These are phyloP conservation scores for Retiboletus flavoniger DNA, from an alignment of 1,284 basidiomycete genomes.

Conservation along the genomic window DNA sequence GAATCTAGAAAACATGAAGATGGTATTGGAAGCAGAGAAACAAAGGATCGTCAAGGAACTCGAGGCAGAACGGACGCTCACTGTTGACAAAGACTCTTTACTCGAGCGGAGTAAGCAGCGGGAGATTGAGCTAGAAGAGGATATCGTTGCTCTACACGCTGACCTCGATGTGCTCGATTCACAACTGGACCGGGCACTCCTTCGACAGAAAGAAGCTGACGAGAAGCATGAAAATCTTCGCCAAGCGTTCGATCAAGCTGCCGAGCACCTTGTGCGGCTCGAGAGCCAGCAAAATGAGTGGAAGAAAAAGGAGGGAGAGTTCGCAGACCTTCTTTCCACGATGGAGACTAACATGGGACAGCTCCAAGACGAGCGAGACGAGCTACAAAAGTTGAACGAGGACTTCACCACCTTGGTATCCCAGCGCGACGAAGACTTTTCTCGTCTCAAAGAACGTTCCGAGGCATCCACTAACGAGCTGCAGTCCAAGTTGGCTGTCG, in stretches of 20 bases:
- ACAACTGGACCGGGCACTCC: constrained; percentile 80
- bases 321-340: constrained; percentile 52
- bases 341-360: constrained; percentile 65
- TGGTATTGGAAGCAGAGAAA: constrained; percentile 80
- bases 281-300: constrained; percentile 77
- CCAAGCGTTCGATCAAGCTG: constrained; percentile 77
- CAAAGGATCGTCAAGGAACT: constrained; percentile 79
- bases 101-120: constrained; percentile 84
- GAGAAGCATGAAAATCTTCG: constrained; percentile 73
- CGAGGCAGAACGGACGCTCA: constrained; percentile 78
- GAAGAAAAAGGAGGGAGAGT: constrained; percentile 57
- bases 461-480: constrained; percentile 69
- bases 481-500: constrained; percentile 68
- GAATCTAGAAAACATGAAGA: constrained; percentile 75
- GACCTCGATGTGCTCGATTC: constrained; percentile 86
- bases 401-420: constrained; percentile 71
- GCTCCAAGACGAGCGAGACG: constrained; percentile 55
- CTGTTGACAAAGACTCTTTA: constrained; percentile 83
- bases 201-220: constrained; percentile 74
- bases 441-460: constrained; percentile 74
- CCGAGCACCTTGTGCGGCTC: constrained; percentile 77
- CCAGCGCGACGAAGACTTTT: constrained; percentile 80
- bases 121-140: constrained; percentile 84
- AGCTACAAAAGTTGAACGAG: constrained; percentile 63
- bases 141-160: constrained; percentile 74